Conservation (phyloP, 164 flowering plant species). For the Protea cynaroides region DNA sequence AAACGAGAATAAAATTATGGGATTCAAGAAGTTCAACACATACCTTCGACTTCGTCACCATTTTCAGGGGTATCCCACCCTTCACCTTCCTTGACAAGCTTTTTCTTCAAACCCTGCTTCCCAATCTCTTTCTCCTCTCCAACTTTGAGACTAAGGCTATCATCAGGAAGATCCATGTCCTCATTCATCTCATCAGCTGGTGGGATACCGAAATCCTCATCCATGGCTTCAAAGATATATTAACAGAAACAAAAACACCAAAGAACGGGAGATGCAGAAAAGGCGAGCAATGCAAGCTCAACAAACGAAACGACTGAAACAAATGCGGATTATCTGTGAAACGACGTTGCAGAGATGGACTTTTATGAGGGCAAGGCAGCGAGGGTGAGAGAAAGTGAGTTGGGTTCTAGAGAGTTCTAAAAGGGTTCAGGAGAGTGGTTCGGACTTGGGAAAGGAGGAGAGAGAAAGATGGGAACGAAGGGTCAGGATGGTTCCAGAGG, state of each 20-base stretch:
- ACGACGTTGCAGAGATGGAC: background rate
- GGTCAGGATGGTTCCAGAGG: conserved; percentile 14
- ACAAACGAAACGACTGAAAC: background rate
- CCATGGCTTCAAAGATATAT: conserved; percentile 19
- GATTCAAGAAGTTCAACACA: background rate
- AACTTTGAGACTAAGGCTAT: conserved; percentile 42
- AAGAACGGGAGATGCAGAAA: background rate
- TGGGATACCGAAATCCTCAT: conserved; percentile 43
- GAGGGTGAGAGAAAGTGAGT: background rate
- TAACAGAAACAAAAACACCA: background rate
- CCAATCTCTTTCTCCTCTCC: conserved; percentile 98
- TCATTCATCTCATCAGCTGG: conserved; percentile 29
- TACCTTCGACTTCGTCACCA: conserved; percentile 95
- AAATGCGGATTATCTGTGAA: background rate
- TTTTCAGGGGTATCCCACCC: conserved; percentile 79
- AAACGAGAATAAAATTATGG: background rate
- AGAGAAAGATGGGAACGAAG: background rate
- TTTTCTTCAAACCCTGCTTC: conserved; percentile 72
- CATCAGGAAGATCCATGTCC: conserved; percentile 40
- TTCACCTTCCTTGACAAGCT: conserved; percentile 78
- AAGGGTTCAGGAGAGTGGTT: background rate
- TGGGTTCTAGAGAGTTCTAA: conserved; percentile 14
- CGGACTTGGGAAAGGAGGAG: background rate
- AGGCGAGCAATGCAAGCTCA: background rate
- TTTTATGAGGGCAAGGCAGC: background rate